Percentiles rank a stretch among this genome's conserved stretches.
phyloP scores from a whole-genome alignment of 1,284 basidiomycete species.

The Golubevia pallescens region DNA sequence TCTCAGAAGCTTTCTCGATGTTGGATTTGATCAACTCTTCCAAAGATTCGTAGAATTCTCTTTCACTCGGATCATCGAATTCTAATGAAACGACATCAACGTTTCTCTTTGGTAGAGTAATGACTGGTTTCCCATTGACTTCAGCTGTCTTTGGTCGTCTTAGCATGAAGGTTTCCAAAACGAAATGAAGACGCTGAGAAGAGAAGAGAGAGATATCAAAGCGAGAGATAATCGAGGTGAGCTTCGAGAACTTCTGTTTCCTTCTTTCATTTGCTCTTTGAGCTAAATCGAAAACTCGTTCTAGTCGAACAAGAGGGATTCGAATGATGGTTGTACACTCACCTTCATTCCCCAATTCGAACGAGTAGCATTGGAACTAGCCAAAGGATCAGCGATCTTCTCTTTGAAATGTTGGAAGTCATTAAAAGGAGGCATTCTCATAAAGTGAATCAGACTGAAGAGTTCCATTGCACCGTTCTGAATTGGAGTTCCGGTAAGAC shows the following conservation, averaged over 20 bases:
- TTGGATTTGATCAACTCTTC: conserved; percentile 30
- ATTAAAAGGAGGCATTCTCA: conserved; percentile 53
- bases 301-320: no score
- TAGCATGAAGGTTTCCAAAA: conserved; percentile 56
- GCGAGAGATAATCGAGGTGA: not conserved
- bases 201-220: not conserved
- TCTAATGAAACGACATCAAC: conserved; percentile 65
- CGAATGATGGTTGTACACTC: not conserved
- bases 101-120: conserved; percentile 70
- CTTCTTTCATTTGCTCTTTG: no score
- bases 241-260: no score
- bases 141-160: conserved; percentile 55
- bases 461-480: conserved; percentile 59
- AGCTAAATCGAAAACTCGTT: no score
- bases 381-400: conserved; percentile 60
- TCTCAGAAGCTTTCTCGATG: conserved; percentile 18
- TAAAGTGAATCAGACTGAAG: conserved; percentile 57
- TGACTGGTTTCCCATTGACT: conserved; percentile 70
- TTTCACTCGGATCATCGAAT: conserved; percentile 40
- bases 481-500: conserved; percentile 57
- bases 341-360: conserved; percentile 53
- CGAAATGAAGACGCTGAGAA: conserved; percentile 36
- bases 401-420: conserved; percentile 49
- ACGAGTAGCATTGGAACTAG: conserved; percentile 36
- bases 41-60: conserved; percentile 42